These are phyloP conservation scores for Centrapalus pauciflorus DNA, from an alignment of 129 eudicot species.

Conservation along the genomic window DNA sequence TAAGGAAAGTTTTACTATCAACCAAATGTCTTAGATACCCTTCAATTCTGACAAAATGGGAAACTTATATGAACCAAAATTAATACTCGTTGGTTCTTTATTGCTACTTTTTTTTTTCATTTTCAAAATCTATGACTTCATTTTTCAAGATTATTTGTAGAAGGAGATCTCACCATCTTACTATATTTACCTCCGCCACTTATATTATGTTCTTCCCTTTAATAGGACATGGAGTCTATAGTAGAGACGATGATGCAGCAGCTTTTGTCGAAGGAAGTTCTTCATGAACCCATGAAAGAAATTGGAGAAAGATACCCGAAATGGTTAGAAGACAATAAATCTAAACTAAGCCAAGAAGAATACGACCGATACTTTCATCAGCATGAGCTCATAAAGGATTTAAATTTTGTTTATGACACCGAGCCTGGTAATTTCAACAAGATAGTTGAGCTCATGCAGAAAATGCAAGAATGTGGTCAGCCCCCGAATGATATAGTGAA, in stretches of 20 bases:
- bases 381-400: conserved; percentile 65
- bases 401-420: conserved; percentile 67
- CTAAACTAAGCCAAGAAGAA: conserved; percentile 64
- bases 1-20: too few species aligned
- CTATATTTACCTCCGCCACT: background rate
- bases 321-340: conserved; percentile 87
- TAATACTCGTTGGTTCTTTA: background rate
- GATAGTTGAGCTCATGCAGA: conserved; percentile 96
- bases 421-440: conserved; percentile 89
- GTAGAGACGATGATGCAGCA: conserved; percentile 99
- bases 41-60: too few species aligned
- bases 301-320: conserved; percentile 94
- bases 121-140: too few species aligned
- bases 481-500: conserved; percentile 94
- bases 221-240: conserved; percentile 91
- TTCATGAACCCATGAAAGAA: conserved; percentile 96
- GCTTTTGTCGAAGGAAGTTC: conserved; percentile 90
- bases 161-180: background rate
- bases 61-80: too few species aligned
- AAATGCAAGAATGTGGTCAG: conserved; percentile 99
- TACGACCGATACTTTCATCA: conserved; percentile 67
- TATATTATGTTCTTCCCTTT: background rate
- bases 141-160: too few species aligned
- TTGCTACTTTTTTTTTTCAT: background rate
- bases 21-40: too few species aligned